Percentiles rank a stretch among this genome's conserved stretches.
phyloP scores from a whole-genome alignment of 2,329 filamentous ascomycete genomes.

The Sporothrix brunneoviolacea region DNA sequence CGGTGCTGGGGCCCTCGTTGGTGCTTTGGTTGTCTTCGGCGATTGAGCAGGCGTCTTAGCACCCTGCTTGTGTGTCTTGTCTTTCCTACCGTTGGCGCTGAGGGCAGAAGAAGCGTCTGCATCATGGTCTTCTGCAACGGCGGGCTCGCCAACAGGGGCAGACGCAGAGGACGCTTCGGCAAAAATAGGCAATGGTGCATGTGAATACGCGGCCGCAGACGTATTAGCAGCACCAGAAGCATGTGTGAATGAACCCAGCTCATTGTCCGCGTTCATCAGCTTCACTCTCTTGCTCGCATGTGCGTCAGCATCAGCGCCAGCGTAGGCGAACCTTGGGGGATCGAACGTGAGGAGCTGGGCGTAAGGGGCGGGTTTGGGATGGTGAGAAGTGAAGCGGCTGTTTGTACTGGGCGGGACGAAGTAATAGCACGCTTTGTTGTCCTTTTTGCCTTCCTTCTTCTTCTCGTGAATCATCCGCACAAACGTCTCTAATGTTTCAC shows the following conservation, averaged over 20 bases:
- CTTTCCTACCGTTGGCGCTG: neutral
- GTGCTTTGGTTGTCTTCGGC: neutral
- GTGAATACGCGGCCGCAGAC: neutral
- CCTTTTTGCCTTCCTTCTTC: constrained; percentile 51
- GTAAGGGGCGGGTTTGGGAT: constrained; percentile 45
- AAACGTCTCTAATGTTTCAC: constrained; percentile 46
- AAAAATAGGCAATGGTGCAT: neutral
- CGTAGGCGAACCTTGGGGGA: constrained; percentile 23
- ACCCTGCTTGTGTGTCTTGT: neutral
- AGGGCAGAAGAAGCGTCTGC: too few relatives aligned
- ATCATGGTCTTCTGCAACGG: too few relatives aligned
- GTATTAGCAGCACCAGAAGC: neutral
- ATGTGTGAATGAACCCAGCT: neutral
- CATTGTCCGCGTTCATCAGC: constrained; percentile 18
- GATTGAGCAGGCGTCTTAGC: neutral
- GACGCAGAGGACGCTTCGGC: too few relatives aligned
- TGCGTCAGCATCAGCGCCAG: neutral
- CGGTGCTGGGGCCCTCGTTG: neutral
- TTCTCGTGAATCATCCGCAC: constrained; percentile 42
- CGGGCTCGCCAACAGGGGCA: too few relatives aligned
- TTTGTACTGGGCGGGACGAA: constrained; percentile 45
- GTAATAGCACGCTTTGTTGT: constrained; percentile 45
- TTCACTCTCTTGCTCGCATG: constrained; percentile 34
- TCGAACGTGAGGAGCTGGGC: constrained; percentile 38
- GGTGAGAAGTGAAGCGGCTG: constrained; percentile 36